Percentiles rank a stretch among this genome's conserved stretches.
Conservation (phyloP, 768 basidiomycete species). For the Suillus tomentosus region DNA sequence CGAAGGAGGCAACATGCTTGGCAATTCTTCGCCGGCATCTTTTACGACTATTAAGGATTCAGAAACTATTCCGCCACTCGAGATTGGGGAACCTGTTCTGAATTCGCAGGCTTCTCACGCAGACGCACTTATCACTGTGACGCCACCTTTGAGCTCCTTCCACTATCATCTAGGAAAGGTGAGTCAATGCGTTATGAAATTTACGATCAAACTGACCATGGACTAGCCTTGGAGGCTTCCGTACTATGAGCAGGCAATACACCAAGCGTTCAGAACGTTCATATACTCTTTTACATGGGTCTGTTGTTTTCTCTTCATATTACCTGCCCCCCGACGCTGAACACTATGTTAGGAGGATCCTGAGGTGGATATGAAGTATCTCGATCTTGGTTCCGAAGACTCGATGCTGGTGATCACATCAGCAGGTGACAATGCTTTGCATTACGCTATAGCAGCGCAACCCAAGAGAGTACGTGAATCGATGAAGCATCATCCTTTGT, state of each 20-base stretch:
- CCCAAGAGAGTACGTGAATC: slow-evolving; percentile 48
- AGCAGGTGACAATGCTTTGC: slow-evolving; percentile 79
- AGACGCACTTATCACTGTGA: slow-evolving; percentile 47
- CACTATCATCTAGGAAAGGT: slow-evolving; percentile 61
- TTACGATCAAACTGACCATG: slow-evolving; percentile 5
- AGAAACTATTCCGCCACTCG: slow-evolving; percentile 41
- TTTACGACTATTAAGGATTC: slow-evolving; percentile 36
- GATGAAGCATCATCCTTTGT: not conserved
- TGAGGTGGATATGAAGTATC: slow-evolving; percentile 65
- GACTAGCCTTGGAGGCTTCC: slow-evolving; percentile 64
- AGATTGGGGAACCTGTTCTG: slow-evolving; percentile 42
- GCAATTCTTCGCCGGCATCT: slow-evolving; percentile 47
- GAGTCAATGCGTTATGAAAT: slow-evolving; percentile 8
- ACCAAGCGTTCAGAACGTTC: slow-evolving; percentile 65
- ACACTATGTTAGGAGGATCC: slow-evolving; percentile 61
- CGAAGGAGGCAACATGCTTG: slow-evolving; percentile 60
- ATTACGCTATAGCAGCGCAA: slow-evolving; percentile 69
- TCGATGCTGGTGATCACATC: slow-evolving; percentile 74
- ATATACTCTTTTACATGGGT: slow-evolving; percentile 69
- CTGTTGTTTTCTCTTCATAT: slow-evolving; percentile 14
- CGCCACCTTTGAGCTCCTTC: slow-evolving; percentile 59
- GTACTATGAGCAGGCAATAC: slow-evolving; percentile 67
- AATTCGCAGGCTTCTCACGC: slow-evolving; percentile 22
- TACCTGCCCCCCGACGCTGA: slow-evolving; percentile 10
- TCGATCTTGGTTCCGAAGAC: slow-evolving; percentile 61